phyloP scores from a whole-genome alignment of 2,329 filamentous ascomycete genomes.

The Phialophora macrospora region DNA sequence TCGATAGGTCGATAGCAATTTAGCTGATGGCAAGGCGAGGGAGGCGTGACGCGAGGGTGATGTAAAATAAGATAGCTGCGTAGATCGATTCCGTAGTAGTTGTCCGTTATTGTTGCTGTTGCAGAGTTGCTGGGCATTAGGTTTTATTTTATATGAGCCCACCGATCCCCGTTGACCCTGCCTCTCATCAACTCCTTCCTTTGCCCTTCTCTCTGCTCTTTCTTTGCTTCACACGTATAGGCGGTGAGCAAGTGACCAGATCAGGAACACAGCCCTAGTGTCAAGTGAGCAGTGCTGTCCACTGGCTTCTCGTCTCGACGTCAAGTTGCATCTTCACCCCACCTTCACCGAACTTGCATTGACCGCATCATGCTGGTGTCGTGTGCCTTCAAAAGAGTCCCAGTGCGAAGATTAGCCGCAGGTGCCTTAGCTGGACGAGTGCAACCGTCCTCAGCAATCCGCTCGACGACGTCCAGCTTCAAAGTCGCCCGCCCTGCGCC shows the following conservation, averaged over 20 bases:
- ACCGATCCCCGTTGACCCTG: constrained; percentile 12
- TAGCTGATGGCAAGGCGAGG: constrained; percentile 4
- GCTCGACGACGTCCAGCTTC: constrained; percentile 23
- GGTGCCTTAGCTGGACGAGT: constrained; percentile 35
- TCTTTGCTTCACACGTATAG: background rate
- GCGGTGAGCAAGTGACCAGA: constrained; percentile 4
- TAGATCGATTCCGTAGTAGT: constrained; percentile 15
- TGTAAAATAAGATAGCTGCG: constrained; percentile 13
- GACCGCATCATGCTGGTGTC: constrained; percentile 35
- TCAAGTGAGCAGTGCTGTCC: background rate
- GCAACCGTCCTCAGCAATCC: constrained; percentile 30
- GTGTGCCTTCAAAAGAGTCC: constrained; percentile 34
- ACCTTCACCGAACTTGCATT: background rate
- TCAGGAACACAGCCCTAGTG: background rate
- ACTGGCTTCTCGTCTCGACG: background rate
- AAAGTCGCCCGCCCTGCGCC: constrained; percentile 21
- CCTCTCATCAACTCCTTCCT: constrained; percentile 7
- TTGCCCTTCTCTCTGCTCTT: background rate
- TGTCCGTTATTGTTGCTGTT: constrained; percentile 2
- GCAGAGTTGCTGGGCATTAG: background rate
- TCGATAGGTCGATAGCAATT: constrained; percentile 16
- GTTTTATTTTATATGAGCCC: constrained; percentile 14
- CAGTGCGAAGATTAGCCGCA: constrained; percentile 37
- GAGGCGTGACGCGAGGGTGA: constrained; percentile 9
- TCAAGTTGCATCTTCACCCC: background rate